Conservation (phyloP, 2,329 filamentous ascomycete species). For the Aspergillus sp. region DNA sequence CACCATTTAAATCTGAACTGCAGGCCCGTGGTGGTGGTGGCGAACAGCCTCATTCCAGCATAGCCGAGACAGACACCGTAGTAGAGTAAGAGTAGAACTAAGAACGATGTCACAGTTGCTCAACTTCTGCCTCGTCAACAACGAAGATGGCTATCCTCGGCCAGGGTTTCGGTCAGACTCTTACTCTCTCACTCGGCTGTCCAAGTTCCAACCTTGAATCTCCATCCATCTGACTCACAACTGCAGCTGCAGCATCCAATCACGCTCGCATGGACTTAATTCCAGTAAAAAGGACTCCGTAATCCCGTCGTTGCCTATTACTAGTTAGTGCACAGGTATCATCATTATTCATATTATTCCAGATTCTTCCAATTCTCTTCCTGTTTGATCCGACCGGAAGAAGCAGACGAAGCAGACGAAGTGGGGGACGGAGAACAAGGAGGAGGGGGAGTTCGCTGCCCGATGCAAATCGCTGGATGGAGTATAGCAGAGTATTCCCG, state of each 20-base stretch:
- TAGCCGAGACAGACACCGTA: not conserved
- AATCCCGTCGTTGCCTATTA: not conserved
- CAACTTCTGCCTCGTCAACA: not conserved
- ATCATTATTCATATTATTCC: not conserved
- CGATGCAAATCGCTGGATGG: not conserved
- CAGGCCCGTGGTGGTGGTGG: not conserved
- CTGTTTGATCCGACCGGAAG: not conserved
- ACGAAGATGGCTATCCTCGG: not conserved
- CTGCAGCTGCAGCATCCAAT: constrained; percentile 15
- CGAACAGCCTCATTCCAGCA: constrained; percentile 8
- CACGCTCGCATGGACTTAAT: not conserved
- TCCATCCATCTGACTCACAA: constrained; percentile 14
- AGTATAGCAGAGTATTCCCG: not conserved
- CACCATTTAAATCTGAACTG: not conserved
- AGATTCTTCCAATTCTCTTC: not conserved
- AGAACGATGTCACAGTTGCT: not conserved
- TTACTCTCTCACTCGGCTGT: not conserved
- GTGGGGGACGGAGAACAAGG: not conserved
- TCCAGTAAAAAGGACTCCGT: not conserved
- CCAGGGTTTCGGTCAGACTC: not conserved
- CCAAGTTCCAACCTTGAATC: not conserved
- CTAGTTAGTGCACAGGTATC: not conserved
- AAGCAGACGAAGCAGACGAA: not conserved
- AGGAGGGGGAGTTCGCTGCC: not conserved
- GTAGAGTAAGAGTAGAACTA: not conserved